Conservation (phyloP, 192 early-diverging fungal species). For the Backusella sp. region DNA sequence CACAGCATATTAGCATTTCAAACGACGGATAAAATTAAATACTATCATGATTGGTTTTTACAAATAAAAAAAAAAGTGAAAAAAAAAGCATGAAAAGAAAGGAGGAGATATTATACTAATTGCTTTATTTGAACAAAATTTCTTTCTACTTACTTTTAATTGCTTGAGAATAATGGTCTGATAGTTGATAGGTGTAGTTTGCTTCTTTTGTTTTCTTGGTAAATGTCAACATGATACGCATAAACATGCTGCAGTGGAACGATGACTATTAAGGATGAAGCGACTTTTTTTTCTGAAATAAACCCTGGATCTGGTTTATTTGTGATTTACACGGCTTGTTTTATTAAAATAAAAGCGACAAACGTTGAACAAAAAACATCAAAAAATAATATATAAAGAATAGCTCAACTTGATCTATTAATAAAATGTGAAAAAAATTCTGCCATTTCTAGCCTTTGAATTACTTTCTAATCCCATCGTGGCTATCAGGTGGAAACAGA, state of each 20-base stretch:
- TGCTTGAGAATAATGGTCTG: background rate
- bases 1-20: background rate
- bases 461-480: background rate
- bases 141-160: background rate
- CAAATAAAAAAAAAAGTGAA: background rate
- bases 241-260: slow-evolving; percentile 4
- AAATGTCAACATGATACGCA: slow-evolving; percentile 9
- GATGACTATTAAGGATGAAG: background rate
- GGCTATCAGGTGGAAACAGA: background rate
- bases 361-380: slow-evolving; percentile 4
- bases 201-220: background rate
- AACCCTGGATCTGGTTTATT: slow-evolving; percentile 2
- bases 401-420: background rate
- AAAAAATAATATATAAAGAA: slow-evolving; percentile 1
- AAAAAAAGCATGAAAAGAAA: background rate
- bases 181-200: background rate
- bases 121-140: background rate
- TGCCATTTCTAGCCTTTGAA: background rate
- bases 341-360: background rate
- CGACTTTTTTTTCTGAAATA: background rate
- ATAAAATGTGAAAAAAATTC: background rate
- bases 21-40: background rate
- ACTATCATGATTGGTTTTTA: background rate
- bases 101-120: slow-evolving; percentile 1
- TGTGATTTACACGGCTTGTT: background rate